Evolutionary conservation across 2,329 filamentous ascomycete species (phyloP), one percentile per base, ranked within the genome.

Genomic region (Aspergillus carbonarius): DNA sequence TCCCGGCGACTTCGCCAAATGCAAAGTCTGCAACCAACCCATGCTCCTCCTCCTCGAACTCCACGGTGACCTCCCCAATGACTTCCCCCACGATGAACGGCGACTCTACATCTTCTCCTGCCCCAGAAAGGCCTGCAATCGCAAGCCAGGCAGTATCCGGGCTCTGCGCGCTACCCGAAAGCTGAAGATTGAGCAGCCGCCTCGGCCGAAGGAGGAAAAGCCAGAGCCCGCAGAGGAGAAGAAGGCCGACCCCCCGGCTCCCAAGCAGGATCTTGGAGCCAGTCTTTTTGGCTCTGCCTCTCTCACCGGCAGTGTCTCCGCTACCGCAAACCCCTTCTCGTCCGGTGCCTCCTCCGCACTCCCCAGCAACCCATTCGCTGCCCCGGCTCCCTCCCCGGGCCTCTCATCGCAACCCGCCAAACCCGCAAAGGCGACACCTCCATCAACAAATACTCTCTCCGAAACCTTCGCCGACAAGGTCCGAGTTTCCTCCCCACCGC

Each of bases 41-140:
- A 92, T 97, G 85, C 88, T 86, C 1, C 83, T 98, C 10, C 84
- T 99, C 3, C 84, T 99, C 48, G 92, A 99, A 75, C 84, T 99
- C 27, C 92, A 99, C 75, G 93, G 87, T 68, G 92, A 97, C 72
- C 83, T 98, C 3, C 93, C 92, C 13, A 89, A 93, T 56, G 83
- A 86, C 50, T 97, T 96, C 70, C 90, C 92, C 1, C 87, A 88
- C 57, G 91, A 98, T 75, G 92, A 97, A 70, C 84, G 95, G 66
- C 86, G 93, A 61, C 74, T 99, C 17, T 98, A 97, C 70, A 82
- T 99, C 12, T 92, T 96, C 74, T 85, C 85, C 17, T 99, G 95
- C 75, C 84, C 87, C 59, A 83, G 85, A 64, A 91, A 90, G 73
- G 81, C 85, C 10, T 99, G 95, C 72, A 85, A 90, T 68, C 84